Conservation (phyloP, 2,329 filamentous ascomycete species). For the Trichoderma sp. region DNA sequence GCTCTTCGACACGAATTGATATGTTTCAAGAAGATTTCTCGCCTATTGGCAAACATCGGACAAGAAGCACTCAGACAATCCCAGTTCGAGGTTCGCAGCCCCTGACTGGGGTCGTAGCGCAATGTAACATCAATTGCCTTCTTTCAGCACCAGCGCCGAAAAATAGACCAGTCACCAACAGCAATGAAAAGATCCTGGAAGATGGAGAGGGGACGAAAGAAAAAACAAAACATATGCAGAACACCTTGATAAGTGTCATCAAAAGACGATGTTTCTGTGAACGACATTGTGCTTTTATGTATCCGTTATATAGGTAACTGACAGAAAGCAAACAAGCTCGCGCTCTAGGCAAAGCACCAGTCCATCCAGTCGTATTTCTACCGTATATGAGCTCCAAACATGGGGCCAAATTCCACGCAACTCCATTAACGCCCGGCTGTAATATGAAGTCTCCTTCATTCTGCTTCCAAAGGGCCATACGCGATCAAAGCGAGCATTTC, state of each 20-base stretch:
- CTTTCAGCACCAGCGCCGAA: background rate
- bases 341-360: background rate
- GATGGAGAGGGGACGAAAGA: too few relatives aligned
- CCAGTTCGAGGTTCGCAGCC: background rate
- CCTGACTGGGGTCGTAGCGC: slow-evolving; percentile 18
- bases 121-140: slow-evolving; percentile 8
- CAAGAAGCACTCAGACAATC: too few relatives aligned
- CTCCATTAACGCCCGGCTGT: slow-evolving; percentile 39
- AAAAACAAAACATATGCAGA: too few relatives aligned
- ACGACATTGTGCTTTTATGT: slow-evolving; percentile 4
- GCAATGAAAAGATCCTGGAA: too few relatives aligned
- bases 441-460: slow-evolving; percentile 34
- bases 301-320: slow-evolving; percentile 26
- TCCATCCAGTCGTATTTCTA: slow-evolving; percentile 17
- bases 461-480: slow-evolving; percentile 22
- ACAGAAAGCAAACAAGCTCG: slow-evolving; percentile 5
- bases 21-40: too few relatives aligned
- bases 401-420: slow-evolving; percentile 29
- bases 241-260: too few relatives aligned
- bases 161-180: background rate
- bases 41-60: too few relatives aligned
- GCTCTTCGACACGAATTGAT: too few relatives aligned
- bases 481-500: slow-evolving; percentile 29
- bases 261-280: too few relatives aligned
- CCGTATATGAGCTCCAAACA: slow-evolving; percentile 13